These are phyloP conservation scores for Arthrinium puccinioides DNA, from an alignment of 2,329 filamentous ascomycete species.

Conservation along the genomic window DNA sequence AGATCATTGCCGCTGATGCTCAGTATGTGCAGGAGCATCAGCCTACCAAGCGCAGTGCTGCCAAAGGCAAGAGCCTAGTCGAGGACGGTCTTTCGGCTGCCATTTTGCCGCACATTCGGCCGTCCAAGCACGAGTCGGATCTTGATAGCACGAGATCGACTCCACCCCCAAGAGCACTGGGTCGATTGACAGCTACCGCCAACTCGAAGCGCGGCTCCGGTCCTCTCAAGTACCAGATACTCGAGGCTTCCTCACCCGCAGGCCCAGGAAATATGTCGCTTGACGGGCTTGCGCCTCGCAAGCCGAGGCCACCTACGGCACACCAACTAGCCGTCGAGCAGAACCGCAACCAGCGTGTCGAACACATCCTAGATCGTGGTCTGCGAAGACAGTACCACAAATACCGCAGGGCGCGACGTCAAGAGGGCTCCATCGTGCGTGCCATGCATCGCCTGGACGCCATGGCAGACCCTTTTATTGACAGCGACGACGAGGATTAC, in stretches of 20 bases:
- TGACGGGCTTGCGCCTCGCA: conserved; percentile 49
- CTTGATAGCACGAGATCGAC: conserved; percentile 46
- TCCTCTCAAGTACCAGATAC: conserved; percentile 50
- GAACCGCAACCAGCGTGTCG: conserved; percentile 72
- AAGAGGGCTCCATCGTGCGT: conserved; percentile 60
- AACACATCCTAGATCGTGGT: conserved; percentile 72
- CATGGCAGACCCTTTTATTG: conserved; percentile 48
- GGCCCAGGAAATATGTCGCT: conserved; percentile 39
- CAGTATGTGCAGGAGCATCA: conserved; percentile 58
- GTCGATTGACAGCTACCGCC: conserved; percentile 26
- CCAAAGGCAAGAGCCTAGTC: conserved; percentile 25
- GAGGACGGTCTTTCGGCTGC: conserved; percentile 47
- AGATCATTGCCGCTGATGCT: conserved; percentile 70
- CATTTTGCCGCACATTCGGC: conserved; percentile 55
- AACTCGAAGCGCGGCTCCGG: conserved; percentile 35
- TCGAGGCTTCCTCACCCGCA: conserved; percentile 54
- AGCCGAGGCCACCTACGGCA: conserved; percentile 69
- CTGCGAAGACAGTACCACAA: conserved; percentile 59
- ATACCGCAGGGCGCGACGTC: conserved; percentile 52
- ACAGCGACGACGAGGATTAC: conserved; percentile 54
- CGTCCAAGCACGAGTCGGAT: conserved; percentile 54
- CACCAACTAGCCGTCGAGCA: conserved; percentile 77
- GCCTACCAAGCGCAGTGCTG: conserved; percentile 41
- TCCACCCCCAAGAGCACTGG: conserved; percentile 36
- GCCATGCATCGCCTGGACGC: conserved; percentile 57